These are phyloP conservation scores for Rhodamnia rubescens DNA, from an alignment of 345 rosid species.

Conservation along the genomic window DNA sequence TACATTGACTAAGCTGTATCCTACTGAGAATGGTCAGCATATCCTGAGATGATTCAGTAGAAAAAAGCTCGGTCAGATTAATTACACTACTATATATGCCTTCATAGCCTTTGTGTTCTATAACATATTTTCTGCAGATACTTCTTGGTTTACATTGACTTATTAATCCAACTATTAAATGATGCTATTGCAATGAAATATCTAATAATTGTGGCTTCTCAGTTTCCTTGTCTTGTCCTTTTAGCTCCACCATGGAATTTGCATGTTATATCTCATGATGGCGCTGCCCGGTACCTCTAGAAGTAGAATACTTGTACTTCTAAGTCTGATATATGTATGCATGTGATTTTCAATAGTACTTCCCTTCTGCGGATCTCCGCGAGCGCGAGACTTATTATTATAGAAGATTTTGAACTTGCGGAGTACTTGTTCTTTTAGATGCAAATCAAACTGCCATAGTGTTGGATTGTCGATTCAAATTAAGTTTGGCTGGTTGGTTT, in stretches of 20 bases:
- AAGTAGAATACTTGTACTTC: background rate
- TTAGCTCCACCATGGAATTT: background rate
- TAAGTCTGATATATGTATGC: background rate
- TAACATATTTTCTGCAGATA: background rate
- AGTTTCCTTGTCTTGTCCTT: background rate
- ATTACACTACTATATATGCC: background rate
- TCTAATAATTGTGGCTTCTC: background rate
- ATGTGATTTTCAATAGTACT: background rate
- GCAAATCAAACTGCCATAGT: background rate
- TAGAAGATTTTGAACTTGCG: background rate
- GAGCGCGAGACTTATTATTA: too few relatives aligned
- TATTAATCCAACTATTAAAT: background rate
- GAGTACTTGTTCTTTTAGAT: background rate
- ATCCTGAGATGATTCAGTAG: background rate
- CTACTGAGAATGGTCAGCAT: background rate
- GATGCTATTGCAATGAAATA: background rate
- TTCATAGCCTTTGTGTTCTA: background rate
- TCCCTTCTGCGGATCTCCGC: background rate
- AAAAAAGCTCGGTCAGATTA: background rate
- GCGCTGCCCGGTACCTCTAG: background rate
- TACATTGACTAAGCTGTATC: background rate
- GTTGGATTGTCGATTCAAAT: background rate
- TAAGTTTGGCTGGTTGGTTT: background rate
- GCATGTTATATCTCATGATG: background rate
- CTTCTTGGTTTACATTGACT: background rate